Percentiles rank a stretch among this genome's conserved stretches.
These are phyloP conservation scores for Pichia eremophila DNA, from an alignment of 805 yeast genomes.

Conservation along the genomic window DNA sequence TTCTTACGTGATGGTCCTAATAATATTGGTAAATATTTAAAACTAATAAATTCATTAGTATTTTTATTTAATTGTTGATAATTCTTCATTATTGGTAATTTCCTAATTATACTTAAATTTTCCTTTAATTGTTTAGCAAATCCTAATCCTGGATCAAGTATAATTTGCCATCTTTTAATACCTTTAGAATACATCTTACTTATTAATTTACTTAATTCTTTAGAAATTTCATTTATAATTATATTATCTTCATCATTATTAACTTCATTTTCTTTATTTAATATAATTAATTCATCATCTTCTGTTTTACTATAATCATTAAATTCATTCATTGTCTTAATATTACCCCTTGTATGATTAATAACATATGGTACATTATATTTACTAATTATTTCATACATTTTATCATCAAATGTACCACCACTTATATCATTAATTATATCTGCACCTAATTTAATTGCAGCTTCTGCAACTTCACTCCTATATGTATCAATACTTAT, in stretches of 20 bases:
- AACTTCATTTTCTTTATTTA: slow-evolving; percentile 8
- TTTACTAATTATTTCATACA: slow-evolving; percentile 62
- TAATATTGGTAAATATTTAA: slow-evolving; percentile 54
- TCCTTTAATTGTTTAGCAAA: slow-evolving; percentile 80
- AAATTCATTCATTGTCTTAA: slow-evolving; percentile 57
- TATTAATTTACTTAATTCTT: slow-evolving; percentile 55
- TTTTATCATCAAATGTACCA: slow-evolving; percentile 58
- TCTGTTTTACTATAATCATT: slow-evolving; percentile 39
- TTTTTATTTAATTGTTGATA: slow-evolving; percentile 26
- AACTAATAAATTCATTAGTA: slow-evolving; percentile 28
- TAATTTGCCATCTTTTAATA: slow-evolving; percentile 80
- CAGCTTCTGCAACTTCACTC: slow-evolving; percentile 58
- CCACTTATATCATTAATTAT: slow-evolving; percentile 86
- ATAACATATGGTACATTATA: slow-evolving; percentile 68
- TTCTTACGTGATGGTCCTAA: slow-evolving; percentile 85
- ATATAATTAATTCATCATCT: slow-evolving; percentile 14
- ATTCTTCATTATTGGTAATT: slow-evolving; percentile 36
- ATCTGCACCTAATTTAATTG: slow-evolving; percentile 74
- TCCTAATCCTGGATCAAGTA: slow-evolving; percentile 92
- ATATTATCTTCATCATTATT: slow-evolving; percentile 29
- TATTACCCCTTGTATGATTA: slow-evolving; percentile 80
- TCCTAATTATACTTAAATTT: slow-evolving; percentile 55
- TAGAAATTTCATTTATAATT: slow-evolving; percentile 38
- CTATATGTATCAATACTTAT: slow-evolving; percentile 88
- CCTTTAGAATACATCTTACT: slow-evolving; percentile 51